Base-by-base conservation (phyloP, 371 early-diverging fungal genomes). In the Lichtheimia hyalospora region DNA sequence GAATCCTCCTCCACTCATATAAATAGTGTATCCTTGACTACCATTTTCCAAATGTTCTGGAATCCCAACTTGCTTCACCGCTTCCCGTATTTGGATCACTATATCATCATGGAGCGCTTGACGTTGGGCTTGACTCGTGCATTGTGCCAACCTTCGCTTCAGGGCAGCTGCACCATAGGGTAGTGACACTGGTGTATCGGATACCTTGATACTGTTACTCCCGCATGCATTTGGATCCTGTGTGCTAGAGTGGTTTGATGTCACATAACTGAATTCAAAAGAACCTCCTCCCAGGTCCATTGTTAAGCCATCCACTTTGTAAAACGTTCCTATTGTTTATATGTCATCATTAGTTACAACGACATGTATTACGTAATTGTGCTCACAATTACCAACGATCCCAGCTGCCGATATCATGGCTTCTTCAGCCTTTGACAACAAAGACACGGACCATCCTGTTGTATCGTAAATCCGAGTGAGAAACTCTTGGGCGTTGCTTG, bases 241-340 rank as follows among this genome's bases (percentile, higher is more conserved):
- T 8, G 2, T 10, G 10, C 34, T 10, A 34, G 34, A 34, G 34
- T 34, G 5, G 10, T 10, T 34, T 2, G 34, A 34, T 34, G 72
- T 72, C 15, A 87, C 82, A 41, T 85, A 87, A 46, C 86, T 85
- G 12, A 87, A 61, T 59, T 87, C 86, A 0, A 87, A 77, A 4
- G 83, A 84, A 5, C 87, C 87, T 2, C 87, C 87, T 5, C 87
- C 87, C 3, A 83, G 70, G 64, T 87, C 87, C 81, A 84, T 81
- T 6, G 84, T 84, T 27, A 87, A 57, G 2, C 87, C 87, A 52
- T 84, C 64, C 40, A 84, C 84, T 1, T 70, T 70, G 53, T 81
- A 73, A 58, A 77, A 87, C 0, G 85, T 79, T 14, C 84, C 83
- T 79, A 27, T 10, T 40, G 40, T 21, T 15, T 3, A 54, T 13